Conservation (phyloP, 352 stramenopile genomes). For the Peronospora belbahrii region DNA sequence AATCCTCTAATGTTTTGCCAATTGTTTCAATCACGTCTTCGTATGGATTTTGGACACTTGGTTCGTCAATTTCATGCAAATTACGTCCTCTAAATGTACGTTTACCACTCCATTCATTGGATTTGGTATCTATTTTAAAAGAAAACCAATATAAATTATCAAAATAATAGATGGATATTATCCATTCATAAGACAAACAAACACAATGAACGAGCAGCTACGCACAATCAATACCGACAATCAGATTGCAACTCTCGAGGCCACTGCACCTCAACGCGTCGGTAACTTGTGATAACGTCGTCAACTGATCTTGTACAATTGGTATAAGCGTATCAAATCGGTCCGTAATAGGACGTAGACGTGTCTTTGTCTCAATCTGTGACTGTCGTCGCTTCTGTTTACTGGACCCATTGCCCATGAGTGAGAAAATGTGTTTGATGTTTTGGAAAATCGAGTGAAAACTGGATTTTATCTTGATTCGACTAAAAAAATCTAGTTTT, state of each 20-base stretch:
- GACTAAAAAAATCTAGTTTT: background rate
- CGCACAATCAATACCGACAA: no score
- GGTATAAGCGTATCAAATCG: conserved; percentile 16
- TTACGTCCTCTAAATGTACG: no score
- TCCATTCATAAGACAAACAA: no score
- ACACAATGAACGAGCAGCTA: no score
- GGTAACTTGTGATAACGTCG: conserved; percentile 59
- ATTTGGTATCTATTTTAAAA: no score
- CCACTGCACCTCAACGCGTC: conserved; percentile 59
- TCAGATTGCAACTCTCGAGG: conserved; percentile 81
- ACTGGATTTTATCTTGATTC: conserved; percentile 1
- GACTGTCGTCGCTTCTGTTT: conserved; percentile 11
- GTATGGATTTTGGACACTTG: no score
- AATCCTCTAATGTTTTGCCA: no score
- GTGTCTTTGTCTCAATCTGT: conserved; percentile 27
- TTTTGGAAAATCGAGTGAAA: background rate
- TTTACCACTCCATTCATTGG: no score
- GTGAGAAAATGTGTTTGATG: background rate
- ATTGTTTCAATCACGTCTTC: no score
- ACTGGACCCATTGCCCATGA: conserved; percentile 27
- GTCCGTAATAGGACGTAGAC: conserved; percentile 25
- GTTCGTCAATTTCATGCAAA: no score
- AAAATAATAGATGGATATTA: no score
- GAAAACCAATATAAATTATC: no score
- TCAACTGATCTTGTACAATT: conserved; percentile 71